These are phyloP conservation scores for Colletotrichum limetticola DNA, from an alignment of 2,329 filamentous ascomycete species.

Conservation along the genomic window DNA sequence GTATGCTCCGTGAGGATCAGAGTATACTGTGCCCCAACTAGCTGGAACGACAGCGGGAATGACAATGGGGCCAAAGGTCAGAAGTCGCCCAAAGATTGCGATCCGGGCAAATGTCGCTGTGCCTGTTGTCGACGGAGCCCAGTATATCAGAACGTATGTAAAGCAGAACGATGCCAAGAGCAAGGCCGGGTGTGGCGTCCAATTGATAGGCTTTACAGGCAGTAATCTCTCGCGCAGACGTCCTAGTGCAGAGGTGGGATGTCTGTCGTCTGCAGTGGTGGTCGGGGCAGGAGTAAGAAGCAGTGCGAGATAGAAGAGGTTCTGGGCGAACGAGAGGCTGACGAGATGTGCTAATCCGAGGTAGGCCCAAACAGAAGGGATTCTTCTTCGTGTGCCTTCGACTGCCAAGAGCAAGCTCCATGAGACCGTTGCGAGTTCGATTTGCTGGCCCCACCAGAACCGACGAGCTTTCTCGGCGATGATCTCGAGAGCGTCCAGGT, in stretches of 20 bases:
- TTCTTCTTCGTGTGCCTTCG: constrained; percentile 67
- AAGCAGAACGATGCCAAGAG: constrained; percentile 46
- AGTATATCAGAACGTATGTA: constrained; percentile 49
- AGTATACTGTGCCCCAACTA: constrained; percentile 58
- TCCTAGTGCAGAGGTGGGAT: constrained; percentile 44
- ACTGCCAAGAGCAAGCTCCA: constrained; percentile 68
- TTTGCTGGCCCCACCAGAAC: constrained; percentile 72
- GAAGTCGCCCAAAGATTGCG: constrained; percentile 45
- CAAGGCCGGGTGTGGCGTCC: constrained; percentile 51
- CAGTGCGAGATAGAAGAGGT: constrained; percentile 70
- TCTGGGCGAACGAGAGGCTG: constrained; percentile 70
- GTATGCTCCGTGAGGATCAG: constrained; percentile 51
- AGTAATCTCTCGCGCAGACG: constrained; percentile 45
- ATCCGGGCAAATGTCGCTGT: constrained; percentile 51
- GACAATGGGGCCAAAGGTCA: constrained; percentile 58
- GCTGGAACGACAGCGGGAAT: constrained; percentile 58
- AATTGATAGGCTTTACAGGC: constrained; percentile 55
- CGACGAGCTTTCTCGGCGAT: constrained; percentile 64
- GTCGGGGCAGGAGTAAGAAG: constrained; percentile 65
- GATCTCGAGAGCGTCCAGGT: constrained; percentile 64
- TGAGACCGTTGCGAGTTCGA: constrained; percentile 63
- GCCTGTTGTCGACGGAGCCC: constrained; percentile 52
- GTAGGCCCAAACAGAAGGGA: constrained; percentile 66
- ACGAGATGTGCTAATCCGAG: constrained; percentile 68
- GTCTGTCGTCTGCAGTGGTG: constrained; percentile 39